phyloP scores from a whole-genome alignment of 805 yeast species.

The Kluyveromyces nonfermentans region DNA sequence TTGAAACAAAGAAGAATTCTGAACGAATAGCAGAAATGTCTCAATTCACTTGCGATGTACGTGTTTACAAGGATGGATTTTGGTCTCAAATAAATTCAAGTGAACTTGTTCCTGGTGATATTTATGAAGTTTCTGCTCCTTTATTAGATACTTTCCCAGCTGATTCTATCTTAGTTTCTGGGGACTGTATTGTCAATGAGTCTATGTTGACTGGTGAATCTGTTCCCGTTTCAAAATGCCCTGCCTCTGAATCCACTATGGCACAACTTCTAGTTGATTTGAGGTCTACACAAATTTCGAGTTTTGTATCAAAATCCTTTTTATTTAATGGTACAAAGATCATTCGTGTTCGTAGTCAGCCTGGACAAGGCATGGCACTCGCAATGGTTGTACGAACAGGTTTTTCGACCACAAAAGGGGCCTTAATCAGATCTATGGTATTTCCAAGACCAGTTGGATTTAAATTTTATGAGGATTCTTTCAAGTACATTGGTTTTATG shows the following conservation, averaged over 20 bases:
- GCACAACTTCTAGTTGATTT: constrained; percentile 48
- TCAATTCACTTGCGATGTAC: constrained; percentile 62
- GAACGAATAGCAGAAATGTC: constrained; percentile 66
- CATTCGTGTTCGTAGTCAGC: constrained; percentile 66
- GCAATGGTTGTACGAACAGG: constrained; percentile 89
- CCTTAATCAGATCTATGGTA: constrained; percentile 87
- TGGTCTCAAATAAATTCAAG: constrained; percentile 75
- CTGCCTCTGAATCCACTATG: constrained; percentile 56
- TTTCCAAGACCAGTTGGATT: constrained; percentile 93
- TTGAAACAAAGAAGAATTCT: constrained; percentile 79
- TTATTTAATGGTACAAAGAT: constrained; percentile 85
- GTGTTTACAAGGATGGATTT: constrained; percentile 87
- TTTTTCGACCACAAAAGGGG: constrained; percentile 91
- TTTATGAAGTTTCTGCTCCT: constrained; percentile 87
- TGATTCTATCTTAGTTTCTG: constrained; percentile 77
- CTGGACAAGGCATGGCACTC: constrained; percentile 46
- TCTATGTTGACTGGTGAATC: constrained; percentile 98
- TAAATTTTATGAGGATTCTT: constrained; percentile 89
- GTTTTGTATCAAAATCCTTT: constrained; percentile 62
- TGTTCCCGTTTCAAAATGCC: constrained; percentile 82
- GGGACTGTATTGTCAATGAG: constrained; percentile 95
- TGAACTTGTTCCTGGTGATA: constrained; percentile 92
- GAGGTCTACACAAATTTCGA: constrained; percentile 45
- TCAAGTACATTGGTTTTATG: constrained; percentile 95
- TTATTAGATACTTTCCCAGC: constrained; percentile 68